Conservation (phyloP, 352 stramenopile genomes). For the Thraustochytrium striatum region DNA sequence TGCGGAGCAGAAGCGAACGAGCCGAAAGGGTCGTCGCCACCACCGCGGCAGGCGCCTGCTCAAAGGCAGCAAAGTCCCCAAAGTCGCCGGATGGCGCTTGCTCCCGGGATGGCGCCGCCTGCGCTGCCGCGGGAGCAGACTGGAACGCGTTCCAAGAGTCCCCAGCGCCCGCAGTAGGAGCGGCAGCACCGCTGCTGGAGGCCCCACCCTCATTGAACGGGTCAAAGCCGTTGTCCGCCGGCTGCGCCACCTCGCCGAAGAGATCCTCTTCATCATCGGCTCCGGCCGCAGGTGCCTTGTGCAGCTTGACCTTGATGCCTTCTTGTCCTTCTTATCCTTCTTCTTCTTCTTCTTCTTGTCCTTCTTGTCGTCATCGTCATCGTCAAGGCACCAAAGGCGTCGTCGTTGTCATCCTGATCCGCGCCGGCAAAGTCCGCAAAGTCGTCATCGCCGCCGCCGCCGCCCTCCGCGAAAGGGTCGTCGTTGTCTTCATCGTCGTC, state of each 20-base stretch:
- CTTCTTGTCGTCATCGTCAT: not conserved
- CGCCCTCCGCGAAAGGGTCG: constrained; percentile 21
- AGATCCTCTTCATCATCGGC: not conserved
- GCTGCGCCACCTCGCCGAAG: not conserved
- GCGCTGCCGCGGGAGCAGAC: not conserved
- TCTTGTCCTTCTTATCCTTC: constrained; percentile 46
- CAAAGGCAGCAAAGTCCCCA: constrained; percentile 37
- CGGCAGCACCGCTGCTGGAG: not conserved
- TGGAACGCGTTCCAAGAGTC: not conserved
- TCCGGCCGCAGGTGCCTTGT: not conserved
- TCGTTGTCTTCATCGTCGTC: constrained; percentile 11
- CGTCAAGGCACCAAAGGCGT: no score
- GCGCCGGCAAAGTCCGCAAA: constrained; percentile 8
- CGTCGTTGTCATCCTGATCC: not conserved
- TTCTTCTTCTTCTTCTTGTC: constrained; percentile 24
- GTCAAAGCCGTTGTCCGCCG: not conserved
- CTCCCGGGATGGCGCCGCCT: not conserved
- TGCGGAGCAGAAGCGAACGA: not conserved
- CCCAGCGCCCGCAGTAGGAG: no score
- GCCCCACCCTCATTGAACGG: not conserved
- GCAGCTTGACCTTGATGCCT: not conserved
- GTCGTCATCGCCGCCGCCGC: not conserved
- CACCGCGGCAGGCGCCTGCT: not conserved
- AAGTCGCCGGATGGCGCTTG: not conserved
- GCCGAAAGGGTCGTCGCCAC: not conserved